These are phyloP conservation scores for Lachnellula arida DNA, from an alignment of 2,329 filamentous ascomycete genomes.

Conservation along the genomic window DNA sequence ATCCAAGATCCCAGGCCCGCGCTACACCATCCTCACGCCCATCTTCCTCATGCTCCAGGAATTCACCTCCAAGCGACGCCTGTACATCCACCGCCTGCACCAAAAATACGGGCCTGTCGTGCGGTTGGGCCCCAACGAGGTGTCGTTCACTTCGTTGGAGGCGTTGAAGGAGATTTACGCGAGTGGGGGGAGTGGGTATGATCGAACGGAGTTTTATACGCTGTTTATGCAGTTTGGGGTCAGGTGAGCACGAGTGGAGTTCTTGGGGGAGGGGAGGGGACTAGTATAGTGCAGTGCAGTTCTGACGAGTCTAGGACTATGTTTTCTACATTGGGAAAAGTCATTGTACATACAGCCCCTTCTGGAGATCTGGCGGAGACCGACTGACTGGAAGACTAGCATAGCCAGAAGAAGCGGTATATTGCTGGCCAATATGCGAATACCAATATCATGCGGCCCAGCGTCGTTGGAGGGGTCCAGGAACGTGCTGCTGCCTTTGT, in stretches of 20 bases:
- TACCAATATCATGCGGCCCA: constrained; percentile 56
- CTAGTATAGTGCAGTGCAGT: background rate
- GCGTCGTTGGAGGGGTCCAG: constrained; percentile 52
- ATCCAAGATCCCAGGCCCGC: constrained; percentile 24
- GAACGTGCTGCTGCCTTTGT: constrained; percentile 53
- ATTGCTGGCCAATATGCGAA: constrained; percentile 66
- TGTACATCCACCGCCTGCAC: constrained; percentile 53
- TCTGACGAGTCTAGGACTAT: constrained; percentile 28
- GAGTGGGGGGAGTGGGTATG: constrained; percentile 56
- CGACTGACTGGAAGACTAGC: constrained; percentile 36
- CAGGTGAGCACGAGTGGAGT: constrained; percentile 37
- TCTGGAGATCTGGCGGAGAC: background rate
- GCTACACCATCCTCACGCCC: constrained; percentile 17
- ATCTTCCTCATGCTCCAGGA: constrained; percentile 38
- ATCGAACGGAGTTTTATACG: constrained; percentile 62
- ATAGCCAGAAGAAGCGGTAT: constrained; percentile 57
- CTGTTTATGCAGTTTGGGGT: constrained; percentile 54
- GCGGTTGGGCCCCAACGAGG: constrained; percentile 53
- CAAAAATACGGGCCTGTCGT: constrained; percentile 52
- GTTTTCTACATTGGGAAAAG: constrained; percentile 34
- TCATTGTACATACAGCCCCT: constrained; percentile 18
- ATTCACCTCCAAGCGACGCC: constrained; percentile 47
- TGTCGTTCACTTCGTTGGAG: constrained; percentile 51
- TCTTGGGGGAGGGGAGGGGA: background rate
- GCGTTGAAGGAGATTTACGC: constrained; percentile 61